Conservation (phyloP, 495 filamentous ascomycete species). For the Penicillium longicatenatum region DNA sequence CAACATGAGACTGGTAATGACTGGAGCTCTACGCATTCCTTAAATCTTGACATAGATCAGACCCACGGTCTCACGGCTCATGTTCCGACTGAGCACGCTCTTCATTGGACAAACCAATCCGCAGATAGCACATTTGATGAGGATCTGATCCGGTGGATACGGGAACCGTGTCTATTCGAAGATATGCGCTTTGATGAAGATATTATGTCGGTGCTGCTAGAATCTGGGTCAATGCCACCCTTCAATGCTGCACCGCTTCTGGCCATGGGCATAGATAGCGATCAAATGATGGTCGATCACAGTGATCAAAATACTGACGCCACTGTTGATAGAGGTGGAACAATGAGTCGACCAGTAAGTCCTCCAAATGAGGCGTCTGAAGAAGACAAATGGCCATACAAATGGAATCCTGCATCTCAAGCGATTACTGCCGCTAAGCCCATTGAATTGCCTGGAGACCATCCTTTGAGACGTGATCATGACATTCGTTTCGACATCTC, state of each 20-base stretch:
- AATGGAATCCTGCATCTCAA: slow-evolving; percentile 11
- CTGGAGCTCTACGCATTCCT: background rate
- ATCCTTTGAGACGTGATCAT: slow-evolving; percentile 5
- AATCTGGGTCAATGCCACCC: slow-evolving; percentile 7
- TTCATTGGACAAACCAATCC: background rate
- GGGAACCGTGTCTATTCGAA: slow-evolving; percentile 6
- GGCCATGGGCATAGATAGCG: background rate
- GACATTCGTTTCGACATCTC: slow-evolving; percentile 9
- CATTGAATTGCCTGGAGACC: slow-evolving; percentile 6
- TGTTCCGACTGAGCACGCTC: background rate
- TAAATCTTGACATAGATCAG: background rate
- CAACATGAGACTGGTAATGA: background rate
- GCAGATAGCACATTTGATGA: background rate
- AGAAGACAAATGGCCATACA: slow-evolving; percentile 14
- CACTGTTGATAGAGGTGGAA: background rate
- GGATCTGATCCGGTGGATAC: slow-evolving; percentile 5
- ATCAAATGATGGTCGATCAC: background rate
- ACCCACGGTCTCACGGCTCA: background rate
- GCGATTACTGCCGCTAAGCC: slow-evolving; percentile 11
- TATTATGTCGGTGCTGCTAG: slow-evolving; percentile 8
- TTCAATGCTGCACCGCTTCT: background rate
- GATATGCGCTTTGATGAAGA: slow-evolving; percentile 13
- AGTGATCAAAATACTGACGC: background rate
- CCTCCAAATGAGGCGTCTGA: slow-evolving; percentile 16
- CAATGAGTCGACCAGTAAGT: background rate